Base-by-base conservation (phyloP, 352 stramenopile genomes). In the Globisporangium middletonii region DNA sequence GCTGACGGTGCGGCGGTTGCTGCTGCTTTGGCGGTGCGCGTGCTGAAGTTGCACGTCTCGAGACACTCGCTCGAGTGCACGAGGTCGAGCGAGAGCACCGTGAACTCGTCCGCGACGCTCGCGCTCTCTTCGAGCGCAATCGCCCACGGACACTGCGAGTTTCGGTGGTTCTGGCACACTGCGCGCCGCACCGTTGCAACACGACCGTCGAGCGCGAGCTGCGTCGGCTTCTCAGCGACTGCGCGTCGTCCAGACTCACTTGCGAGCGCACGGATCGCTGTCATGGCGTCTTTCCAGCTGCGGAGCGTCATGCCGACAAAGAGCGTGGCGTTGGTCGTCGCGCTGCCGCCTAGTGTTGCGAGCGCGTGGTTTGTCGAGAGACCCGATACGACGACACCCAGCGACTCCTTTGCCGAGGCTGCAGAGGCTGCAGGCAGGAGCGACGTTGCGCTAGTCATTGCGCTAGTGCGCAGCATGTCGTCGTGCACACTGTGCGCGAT, bases 21-120 rank as follows among this genome's bases (percentile, higher is more conserved):
- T 12, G 27, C 30, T 15, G 4, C 38, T 4, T 3, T 5, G 1
- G 45, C 47, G 2, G 27, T 80, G 26, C 72, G 73, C n/a, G 73
- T 71, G 49, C 67, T 88, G 55, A 88, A 89, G 52, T 89, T 86
- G 57, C 75, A 79, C n/a, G 77, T 89, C 56, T 89, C 79, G 18
- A 89, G 61, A 42, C 79, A 89, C 57, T 89, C 79, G 53, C 81
- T 88, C 30, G 79, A 88, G 63, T 89, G 79, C 50, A 81, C 38
- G 37, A 87, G 51, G 42, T 72, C 63, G 63, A 86, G 75, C 12
- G 75, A 80, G 1, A 88, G 61, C 44, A 88, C 75, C 0, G 70
- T 72, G 63, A 75, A 88, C 15, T 66, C 67, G 11, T 86, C 77
- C 5, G 59, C 70, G 9, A 54, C 65, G 33, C 72, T 53, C 3